These are phyloP conservation scores for Clonostachys sp. DNA, from an alignment of 2,329 filamentous ascomycete species.

Conservation along the genomic window DNA sequence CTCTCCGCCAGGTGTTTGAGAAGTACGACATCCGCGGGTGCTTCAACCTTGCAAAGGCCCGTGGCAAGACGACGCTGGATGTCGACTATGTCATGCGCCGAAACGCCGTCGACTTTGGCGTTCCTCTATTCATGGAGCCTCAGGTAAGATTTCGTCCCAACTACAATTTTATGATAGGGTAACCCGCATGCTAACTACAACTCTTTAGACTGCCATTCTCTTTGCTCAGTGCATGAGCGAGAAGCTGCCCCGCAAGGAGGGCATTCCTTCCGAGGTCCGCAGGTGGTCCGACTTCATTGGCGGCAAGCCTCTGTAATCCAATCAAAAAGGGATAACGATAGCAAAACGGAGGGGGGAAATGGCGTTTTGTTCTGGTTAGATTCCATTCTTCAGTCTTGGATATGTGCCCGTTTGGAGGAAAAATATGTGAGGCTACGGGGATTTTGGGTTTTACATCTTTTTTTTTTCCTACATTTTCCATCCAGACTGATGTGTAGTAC, in stretches of 20 bases:
- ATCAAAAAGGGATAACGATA: neutral
- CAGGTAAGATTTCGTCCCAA: constrained; percentile 58
- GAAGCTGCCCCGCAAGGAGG: constrained; percentile 85
- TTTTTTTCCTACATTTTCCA: too few relatives aligned
- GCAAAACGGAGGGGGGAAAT: too few relatives aligned
- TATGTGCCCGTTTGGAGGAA: too few relatives aligned
- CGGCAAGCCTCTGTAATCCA: constrained; percentile 66
- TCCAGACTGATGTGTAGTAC: too few relatives aligned
- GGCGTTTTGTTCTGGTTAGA: too few relatives aligned
- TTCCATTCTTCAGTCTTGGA: too few relatives aligned
- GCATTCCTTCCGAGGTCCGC: constrained; percentile 86
- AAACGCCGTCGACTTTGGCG: constrained; percentile 97
- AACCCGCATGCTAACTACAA: constrained; percentile 24
- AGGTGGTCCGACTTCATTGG: constrained; percentile 96
- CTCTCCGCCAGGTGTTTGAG: constrained; percentile 89
- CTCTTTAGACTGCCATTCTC: constrained; percentile 79
- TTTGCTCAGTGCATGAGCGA: constrained; percentile 96
- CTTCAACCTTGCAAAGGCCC: constrained; percentile 85
- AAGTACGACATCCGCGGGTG: constrained; percentile 95
- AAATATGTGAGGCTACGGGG: too few relatives aligned
- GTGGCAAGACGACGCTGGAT: constrained; percentile 80
- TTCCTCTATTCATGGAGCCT: constrained; percentile 97
- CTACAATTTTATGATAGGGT: constrained; percentile 12
- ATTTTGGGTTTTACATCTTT: too few relatives aligned
- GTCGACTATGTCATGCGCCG: constrained; percentile 98